A percentile compares a stretch with the other conserved stretches of the same genome.
These are phyloP conservation scores for Phyllostachys edulis DNA, from an alignment of 176 grass and related monocot genomes.

Conservation along the genomic window DNA sequence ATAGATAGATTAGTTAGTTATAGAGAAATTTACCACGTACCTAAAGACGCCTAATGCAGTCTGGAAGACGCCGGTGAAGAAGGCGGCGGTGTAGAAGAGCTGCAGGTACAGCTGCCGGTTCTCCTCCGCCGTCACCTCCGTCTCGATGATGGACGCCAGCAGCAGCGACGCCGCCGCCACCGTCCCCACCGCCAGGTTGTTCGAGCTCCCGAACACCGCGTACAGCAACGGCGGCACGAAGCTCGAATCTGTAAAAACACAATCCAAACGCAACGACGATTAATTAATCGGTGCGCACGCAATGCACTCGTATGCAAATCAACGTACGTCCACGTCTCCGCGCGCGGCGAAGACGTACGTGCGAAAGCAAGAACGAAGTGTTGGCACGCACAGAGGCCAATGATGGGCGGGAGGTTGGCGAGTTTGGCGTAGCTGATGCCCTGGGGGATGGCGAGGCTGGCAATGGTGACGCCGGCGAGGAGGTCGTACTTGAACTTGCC, in stretches of 20 bases:
- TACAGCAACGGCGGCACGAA: slow-evolving; percentile 93
- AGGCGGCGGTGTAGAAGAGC: slow-evolving; percentile 86
- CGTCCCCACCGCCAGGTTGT: slow-evolving; percentile 85
- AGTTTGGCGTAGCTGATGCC: slow-evolving; percentile 97
- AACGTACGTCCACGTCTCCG: background rate
- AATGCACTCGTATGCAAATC: background rate
- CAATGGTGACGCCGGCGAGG: slow-evolving; percentile 86
- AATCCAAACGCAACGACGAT: background rate
- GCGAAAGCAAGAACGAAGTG: background rate
- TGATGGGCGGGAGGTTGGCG: slow-evolving; percentile 80
- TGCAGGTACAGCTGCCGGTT: slow-evolving; percentile 59
- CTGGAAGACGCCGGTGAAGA: slow-evolving; percentile 93
- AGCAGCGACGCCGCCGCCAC: slow-evolving; percentile 87
- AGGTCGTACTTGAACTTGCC: slow-evolving; percentile 75
- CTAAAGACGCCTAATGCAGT: slow-evolving; percentile 70
- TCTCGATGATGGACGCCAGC: slow-evolving; percentile 68
- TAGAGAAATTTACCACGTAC: slow-evolving; percentile 11
- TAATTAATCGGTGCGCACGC: background rate
- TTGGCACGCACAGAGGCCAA: slow-evolving; percentile 69
- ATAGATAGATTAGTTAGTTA: background rate
- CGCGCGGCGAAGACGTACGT: too few relatives aligned
- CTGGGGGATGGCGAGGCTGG: slow-evolving; percentile 98
- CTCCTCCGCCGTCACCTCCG: slow-evolving; percentile 38
- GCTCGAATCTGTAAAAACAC: slow-evolving; percentile 57
- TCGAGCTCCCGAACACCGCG: slow-evolving; percentile 89